Evolutionary conservation across 2,329 filamentous ascomycete species (phyloP).

Genomic region (Mariannaea sp.): DNA sequence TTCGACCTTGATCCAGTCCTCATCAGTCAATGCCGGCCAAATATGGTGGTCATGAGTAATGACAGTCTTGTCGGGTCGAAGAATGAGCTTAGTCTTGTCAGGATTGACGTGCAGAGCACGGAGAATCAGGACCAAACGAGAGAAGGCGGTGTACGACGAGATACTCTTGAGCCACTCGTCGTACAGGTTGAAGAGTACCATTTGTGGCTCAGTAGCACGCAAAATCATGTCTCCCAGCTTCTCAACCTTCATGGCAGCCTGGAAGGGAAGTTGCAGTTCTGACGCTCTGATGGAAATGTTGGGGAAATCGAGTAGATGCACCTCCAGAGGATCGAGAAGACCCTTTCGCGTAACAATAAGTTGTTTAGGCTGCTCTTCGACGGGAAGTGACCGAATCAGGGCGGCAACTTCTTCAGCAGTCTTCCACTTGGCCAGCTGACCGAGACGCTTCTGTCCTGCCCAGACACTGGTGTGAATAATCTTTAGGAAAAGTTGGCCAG

Average conservation of each 20-base stretch:
- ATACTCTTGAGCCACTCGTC: conserved; percentile 99
- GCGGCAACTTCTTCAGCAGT: conserved; percentile 99
- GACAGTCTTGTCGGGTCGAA: conserved; percentile 95
- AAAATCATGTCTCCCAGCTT: conserved; percentile 99
- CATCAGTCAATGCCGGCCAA: conserved; percentile 91
- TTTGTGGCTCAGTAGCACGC: conserved; percentile 96
- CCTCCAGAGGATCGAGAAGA: conserved; percentile 93
- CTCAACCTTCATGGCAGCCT: conserved; percentile 99
- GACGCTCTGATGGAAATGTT: conserved; percentile 99
- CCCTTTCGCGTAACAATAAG: conserved; percentile 98
- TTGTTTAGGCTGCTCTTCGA: conserved; percentile 98
- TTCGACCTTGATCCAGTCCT: conserved; percentile 99
- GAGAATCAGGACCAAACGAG: conserved; percentile 88
- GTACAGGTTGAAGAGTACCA: conserved; percentile 99
- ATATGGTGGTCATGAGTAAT: conserved; percentile 99
- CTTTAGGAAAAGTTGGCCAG: conserved; percentile 96
- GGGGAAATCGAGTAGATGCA: conserved; percentile 96
- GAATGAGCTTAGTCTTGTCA: conserved; percentile 95
- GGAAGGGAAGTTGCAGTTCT: conserved; percentile 95
- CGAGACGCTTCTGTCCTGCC: conserved; percentile 98
- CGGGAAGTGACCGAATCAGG: conserved; percentile 89
- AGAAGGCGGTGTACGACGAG: conserved; percentile 98
- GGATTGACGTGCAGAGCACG: conserved; percentile 96
- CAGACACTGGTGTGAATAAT: conserved; percentile 99
- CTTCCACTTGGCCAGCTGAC: conserved; percentile 98